Evolutionary conservation across 2,329 filamentous ascomycete genomes (phyloP), one percentile per base, ranked within the genome.

Genomic region (Colletotrichum lindemuthianum): DNA sequence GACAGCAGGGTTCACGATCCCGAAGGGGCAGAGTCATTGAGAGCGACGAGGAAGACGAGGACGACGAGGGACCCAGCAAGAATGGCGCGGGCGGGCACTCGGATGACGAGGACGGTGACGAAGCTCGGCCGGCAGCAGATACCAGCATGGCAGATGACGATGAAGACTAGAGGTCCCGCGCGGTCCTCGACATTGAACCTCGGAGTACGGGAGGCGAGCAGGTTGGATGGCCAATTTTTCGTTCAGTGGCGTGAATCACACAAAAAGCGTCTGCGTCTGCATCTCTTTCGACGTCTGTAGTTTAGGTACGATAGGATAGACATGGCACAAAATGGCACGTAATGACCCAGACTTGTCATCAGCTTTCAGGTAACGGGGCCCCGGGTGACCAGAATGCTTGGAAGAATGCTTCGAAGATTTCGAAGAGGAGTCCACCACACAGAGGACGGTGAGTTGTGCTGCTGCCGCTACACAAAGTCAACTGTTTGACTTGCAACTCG

Each of bases 11-110:
- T 58, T 85, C 82, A 74, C 79, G 84, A 58, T 75, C 79, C 15
- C 78, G 85, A 40, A 78, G 85, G 47, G 84, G 82, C 16, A 78
- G 84, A 40, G 82, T 87, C 34, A 73, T 87, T 43, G 84, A 86
- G 57, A 85, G 82, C 54, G 84, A 87, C 52, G 84, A 86, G 52
- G 84, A 84, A 7, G 83, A 85, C 4, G 80, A 79, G 16, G 77
- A 74, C 15, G 77, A 74, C 1, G 76, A 73, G 33, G 76, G 32
- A 7, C 59, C 57, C 7, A 34, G 49, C 43, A 37, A 69, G 9
- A 70, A 67, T 24, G 68, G 65, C 32, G 59, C 50, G 15, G 68
- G 45, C 4, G 59, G 59, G 39, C 49, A 67, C 8, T 70, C 59
- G 11, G 64, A 40, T 34, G 71, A 70, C 16, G 74, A 70, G 57